Conservation (phyloP, 139 green algal genomes). For the Edaphochlamys debaryana region DNA sequence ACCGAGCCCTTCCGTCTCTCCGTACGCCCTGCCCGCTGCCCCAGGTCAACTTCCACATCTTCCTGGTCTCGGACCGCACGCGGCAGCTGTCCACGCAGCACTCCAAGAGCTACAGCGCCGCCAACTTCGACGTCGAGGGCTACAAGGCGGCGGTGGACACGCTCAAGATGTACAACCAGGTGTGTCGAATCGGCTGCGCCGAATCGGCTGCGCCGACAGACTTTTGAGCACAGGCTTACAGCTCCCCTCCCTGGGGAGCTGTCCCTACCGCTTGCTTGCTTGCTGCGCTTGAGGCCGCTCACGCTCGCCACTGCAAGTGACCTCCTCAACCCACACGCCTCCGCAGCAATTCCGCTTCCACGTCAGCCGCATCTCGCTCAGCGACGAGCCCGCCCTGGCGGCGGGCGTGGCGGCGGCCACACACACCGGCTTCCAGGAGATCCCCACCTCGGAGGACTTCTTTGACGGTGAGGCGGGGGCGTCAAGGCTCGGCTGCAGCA, state of each 20-base stretch:
- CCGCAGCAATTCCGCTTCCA: conserved; percentile 55
- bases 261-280: too few species aligned
- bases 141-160: conserved; percentile 54
- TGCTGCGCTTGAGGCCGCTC: too few species aligned
- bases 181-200: background rate
- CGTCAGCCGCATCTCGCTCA: conserved; percentile 39
- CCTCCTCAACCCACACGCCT: too few species aligned
- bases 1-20: too few species aligned
- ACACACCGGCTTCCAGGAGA: conserved; percentile 26
- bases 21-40: background rate
- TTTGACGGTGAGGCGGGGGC: conserved; percentile 18
- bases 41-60: conserved; percentile 52
- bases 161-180: conserved; percentile 22
- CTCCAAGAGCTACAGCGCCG: background rate
- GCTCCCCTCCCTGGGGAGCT: too few species aligned
- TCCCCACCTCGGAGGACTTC: conserved; percentile 22
- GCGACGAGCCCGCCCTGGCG: conserved; percentile 55
- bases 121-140: conserved; percentile 53
- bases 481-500: too few species aligned
- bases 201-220: too few species aligned
- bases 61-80: conserved; percentile 49
- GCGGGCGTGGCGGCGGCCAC: conserved; percentile 47
- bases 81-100: background rate
- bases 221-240: too few species aligned
- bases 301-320: too few species aligned